Conservation (phyloP, 169 alveolate genomes). For the Plasmodium knowlesi region DNA sequence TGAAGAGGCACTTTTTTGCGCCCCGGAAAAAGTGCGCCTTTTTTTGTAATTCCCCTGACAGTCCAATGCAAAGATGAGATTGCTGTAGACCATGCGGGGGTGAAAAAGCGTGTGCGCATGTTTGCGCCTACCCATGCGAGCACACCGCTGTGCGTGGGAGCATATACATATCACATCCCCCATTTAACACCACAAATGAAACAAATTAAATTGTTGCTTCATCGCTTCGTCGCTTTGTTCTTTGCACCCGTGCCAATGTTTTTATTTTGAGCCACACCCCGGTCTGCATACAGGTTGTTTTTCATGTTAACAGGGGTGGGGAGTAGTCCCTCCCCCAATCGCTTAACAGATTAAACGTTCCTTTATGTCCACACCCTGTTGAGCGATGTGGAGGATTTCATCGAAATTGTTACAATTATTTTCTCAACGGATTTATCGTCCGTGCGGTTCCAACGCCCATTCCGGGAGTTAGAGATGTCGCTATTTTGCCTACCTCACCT, state of each 20-base stretch:
- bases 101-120: not conserved
- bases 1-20: conserved; percentile 42
- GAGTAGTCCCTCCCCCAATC: not conserved
- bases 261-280: not conserved
- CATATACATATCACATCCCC: not conserved
- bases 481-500: not conserved
- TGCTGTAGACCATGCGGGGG: not conserved
- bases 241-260: not conserved
- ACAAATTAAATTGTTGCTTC: not conserved
- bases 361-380: not conserved
- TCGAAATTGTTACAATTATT: not conserved
- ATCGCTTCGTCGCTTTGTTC: not conserved
- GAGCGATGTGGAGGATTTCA: not conserved
- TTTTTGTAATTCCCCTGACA: not conserved
- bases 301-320: not conserved
- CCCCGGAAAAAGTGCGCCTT: not conserved
- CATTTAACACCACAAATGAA: not conserved
- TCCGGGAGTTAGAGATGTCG: not conserved
- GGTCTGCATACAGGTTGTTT: not conserved
- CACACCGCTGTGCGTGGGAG: not conserved
- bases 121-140: not conserved
- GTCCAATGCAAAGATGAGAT: not conserved
- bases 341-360: not conserved
- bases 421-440: not conserved
- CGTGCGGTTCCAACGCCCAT: not conserved